These are phyloP conservation scores for Wallacemonas sp. DNA, from an alignment of 208 protist genomes.

Conservation along the genomic window DNA sequence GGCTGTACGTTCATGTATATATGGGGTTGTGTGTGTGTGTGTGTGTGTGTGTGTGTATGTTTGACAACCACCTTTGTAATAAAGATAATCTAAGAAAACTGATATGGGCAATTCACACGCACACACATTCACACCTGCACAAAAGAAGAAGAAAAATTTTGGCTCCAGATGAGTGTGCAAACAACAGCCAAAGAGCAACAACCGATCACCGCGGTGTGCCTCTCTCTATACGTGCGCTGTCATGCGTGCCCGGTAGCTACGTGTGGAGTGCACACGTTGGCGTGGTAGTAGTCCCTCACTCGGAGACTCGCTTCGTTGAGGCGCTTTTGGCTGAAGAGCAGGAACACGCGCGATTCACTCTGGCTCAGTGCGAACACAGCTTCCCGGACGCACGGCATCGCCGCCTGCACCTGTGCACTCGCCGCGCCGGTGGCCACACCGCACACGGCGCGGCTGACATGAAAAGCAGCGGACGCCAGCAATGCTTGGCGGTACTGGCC, in stretches of 20 bases:
- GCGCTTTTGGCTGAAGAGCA: not conserved
- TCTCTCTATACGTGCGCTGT: too few species aligned
- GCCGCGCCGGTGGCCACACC: slow-evolving; percentile 36
- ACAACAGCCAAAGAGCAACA: not conserved
- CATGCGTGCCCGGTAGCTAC: too few species aligned
- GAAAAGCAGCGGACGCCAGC: slow-evolving; percentile 62
- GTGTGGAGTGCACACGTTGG: slow-evolving; percentile 3
- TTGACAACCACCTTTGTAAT: not conserved
- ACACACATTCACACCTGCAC: slow-evolving; percentile 8
- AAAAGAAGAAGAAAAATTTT: slow-evolving; percentile 6
- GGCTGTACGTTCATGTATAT: not conserved
- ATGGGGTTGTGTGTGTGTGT: slow-evolving; percentile 10
- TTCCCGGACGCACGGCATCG: slow-evolving; percentile 37
- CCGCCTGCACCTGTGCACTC: slow-evolving; percentile 26
- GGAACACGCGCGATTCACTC: not conserved
- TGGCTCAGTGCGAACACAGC: slow-evolving; percentile 11
- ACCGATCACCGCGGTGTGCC: too few species aligned
- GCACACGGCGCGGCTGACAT: slow-evolving; percentile 50
- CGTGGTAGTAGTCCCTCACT: not conserved
- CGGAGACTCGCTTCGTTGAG: slow-evolving; percentile 2
- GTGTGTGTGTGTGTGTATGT: not conserved
- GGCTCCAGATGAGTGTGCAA: not conserved
- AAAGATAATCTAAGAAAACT: slow-evolving; percentile 8
- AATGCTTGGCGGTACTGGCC: slow-evolving; percentile 46
- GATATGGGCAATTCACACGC: not conserved